Base-by-base conservation (phyloP, 2,329 filamentous ascomycete species). In the Scedosporium dehoogii region DNA sequence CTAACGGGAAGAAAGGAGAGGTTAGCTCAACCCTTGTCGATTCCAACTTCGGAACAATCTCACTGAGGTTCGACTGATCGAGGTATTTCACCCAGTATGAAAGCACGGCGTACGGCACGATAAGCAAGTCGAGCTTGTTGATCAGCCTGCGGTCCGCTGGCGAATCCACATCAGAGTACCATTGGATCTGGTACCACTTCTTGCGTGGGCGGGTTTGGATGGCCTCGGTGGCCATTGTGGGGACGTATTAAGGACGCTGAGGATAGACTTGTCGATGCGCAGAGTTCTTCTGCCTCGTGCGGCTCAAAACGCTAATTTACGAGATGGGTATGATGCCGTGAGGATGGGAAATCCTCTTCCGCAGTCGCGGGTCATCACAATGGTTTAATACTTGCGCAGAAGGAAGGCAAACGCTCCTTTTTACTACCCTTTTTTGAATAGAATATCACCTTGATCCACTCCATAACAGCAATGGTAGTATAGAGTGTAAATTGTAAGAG, bases 121-220 rank as follows among this genome's bases (percentile, higher is more conserved):
- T 81, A 70, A 81, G 80, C 60, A 82, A 79, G 56, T 86, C 86
- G 67, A 79, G 81, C 59, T 80, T 81, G 70, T 78, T 60, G 42
- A 85, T 80, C 2, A 85, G 72, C 63, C 73, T 68, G 42, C 56
- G 63, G 14, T 68, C 67, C 12, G 65, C 64, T 2, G 65, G 62
- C 0, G 75, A 80, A 64, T 85, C 82, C 6, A 77, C 71, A 21
- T 76, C 71, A 2, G 79, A 70, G 67, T 77, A 83, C 80, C 79
- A 83, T 63, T 78, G 73, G 33, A 61, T 53, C 12, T 61, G 44
- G 25, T 56, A 61, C 59, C 59, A 61, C 59, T 38, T 61, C 25
- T 61, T 59, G 2, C 41, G 58, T 12, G 25, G 38, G 5, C n/a
- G 38, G 6, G 21, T 25, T 25, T 46, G 38, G 58, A 48, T 23